Conservation (phyloP, 345 rosid genomes). For the Salix suchowensis region DNA sequence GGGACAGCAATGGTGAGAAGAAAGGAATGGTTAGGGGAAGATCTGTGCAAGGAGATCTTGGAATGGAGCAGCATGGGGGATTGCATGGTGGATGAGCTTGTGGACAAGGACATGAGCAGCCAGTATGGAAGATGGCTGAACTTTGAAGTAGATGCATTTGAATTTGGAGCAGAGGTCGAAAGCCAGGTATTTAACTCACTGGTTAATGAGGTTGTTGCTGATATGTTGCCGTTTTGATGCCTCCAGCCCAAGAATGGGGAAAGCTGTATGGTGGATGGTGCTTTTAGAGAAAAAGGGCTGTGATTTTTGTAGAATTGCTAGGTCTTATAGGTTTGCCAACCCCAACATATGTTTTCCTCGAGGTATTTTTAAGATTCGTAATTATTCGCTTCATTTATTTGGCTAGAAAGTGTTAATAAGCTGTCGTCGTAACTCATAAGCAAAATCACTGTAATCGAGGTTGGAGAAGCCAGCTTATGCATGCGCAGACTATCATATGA, state of each 20-base stretch:
- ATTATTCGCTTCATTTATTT: slow-evolving; percentile 4
- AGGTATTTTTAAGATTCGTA: not conserved
- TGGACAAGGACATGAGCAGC: slow-evolving; percentile 84
- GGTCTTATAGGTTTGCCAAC: too few species aligned
- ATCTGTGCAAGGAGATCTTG: slow-evolving; percentile 63
- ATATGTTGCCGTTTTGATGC: slow-evolving; percentile 28
- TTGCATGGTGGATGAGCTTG: slow-evolving; percentile 86
- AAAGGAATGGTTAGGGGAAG: slow-evolving; percentile 57
- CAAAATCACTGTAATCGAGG: not conserved
- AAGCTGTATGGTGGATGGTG: not conserved
- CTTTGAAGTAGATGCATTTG: slow-evolving; percentile 62
- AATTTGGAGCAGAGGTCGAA: slow-evolving; percentile 56
- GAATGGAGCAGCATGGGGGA: slow-evolving; percentile 65
- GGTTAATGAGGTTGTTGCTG: slow-evolving; percentile 61
- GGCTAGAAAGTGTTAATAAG: slow-evolving; percentile 1
- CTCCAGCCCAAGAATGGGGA: not conserved
- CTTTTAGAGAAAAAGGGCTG: not conserved
- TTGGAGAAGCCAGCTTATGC: not conserved
- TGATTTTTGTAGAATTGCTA: not conserved
- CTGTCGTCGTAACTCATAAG: not conserved
- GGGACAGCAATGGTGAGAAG: slow-evolving; percentile 50
- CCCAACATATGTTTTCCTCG: not conserved
- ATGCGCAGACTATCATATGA: not conserved
- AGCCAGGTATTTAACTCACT: slow-evolving; percentile 47
- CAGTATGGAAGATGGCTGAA: slow-evolving; percentile 77